These are phyloP conservation scores for Fusarium dimerum DNA, from an alignment of 2,329 filamentous ascomycete genomes.

Conservation along the genomic window DNA sequence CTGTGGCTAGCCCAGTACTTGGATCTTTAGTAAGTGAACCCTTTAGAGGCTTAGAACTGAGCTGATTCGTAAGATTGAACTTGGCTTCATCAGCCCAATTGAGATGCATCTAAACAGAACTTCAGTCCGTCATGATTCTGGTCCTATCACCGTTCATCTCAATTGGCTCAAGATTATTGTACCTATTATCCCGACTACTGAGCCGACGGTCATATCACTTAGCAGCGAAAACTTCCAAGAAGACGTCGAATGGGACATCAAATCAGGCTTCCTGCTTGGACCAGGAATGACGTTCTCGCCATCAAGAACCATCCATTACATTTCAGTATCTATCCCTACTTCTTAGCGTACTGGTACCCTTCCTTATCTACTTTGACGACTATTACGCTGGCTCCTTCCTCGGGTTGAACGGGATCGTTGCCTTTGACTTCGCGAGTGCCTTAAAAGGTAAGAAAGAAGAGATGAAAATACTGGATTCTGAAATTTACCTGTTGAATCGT, in stretches of 20 bases:
- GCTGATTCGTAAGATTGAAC: constrained; percentile 2
- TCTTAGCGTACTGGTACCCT: too few species aligned
- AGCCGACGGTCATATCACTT: neutral
- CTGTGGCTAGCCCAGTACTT: neutral
- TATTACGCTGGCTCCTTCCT: too few species aligned
- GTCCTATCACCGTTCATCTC: neutral
- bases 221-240: neutral
- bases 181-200: neutral
- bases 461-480: too few species aligned
- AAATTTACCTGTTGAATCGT: too few species aligned
- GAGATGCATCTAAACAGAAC: neutral
- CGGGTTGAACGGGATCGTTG: too few species aligned
- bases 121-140: neutral
- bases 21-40: neutral
- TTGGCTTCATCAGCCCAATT: neutral
- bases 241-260: neutral
- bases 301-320: constrained; percentile 2
- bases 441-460: too few species aligned
- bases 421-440: too few species aligned
- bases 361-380: too few species aligned
- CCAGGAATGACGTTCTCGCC: neutral
- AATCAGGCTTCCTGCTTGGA: constrained; percentile 1
- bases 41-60: neutral
- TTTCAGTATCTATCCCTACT: neutral
- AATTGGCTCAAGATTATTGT: constrained; percentile 4